Percentiles rank a stretch among this genome's conserved stretches.
Conservation (phyloP, 441 rosid species). For the Gossypium davidsonii region DNA sequence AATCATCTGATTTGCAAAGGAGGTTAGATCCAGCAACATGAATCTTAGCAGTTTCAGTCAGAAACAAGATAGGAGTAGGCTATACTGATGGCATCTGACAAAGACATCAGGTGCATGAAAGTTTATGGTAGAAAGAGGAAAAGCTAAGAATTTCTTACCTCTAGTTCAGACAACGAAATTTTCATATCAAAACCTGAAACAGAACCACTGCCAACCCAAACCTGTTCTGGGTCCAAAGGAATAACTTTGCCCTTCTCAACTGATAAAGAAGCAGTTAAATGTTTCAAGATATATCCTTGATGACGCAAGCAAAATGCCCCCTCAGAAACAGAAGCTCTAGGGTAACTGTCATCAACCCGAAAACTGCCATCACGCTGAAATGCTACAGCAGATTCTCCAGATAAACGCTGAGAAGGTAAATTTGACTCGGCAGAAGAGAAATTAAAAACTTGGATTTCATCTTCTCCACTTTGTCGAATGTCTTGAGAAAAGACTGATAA, state of each 20-base stretch:
- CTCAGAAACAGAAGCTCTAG: conserved; percentile 25
- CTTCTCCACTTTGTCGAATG: conserved; percentile 36
- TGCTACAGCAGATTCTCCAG: conserved; percentile 33
- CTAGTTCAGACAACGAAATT: conserved; percentile 66
- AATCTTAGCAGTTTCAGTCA: conserved; percentile 5
- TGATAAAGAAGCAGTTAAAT: conserved; percentile 47
- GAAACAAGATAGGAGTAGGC: conserved; percentile 12
- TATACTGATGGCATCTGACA: conserved; percentile 5
- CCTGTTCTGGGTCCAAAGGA: conserved; percentile 31
- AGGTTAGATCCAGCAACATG: conserved; percentile 22
- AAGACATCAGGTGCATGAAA: neutral
- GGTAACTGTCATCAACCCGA: conserved; percentile 35
- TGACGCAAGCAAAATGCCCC: conserved; percentile 31
- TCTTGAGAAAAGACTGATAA: conserved; percentile 61
- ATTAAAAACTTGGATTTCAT: conserved; percentile 47
- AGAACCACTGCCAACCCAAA: conserved; percentile 71
- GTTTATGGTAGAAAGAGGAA: neutral
- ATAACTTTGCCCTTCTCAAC: conserved; percentile 40
- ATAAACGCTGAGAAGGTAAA: conserved; percentile 30
- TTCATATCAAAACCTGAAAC: conserved; percentile 65
- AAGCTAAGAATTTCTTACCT: conserved; percentile 34
- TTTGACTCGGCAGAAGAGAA: conserved; percentile 44
- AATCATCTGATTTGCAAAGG: conserved; percentile 55
- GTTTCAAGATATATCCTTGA: conserved; percentile 55
- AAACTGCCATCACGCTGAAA: conserved; percentile 31